Conservation (phyloP, 2,329 filamentous ascomycete genomes). For the Clonostachys chloroleuca region DNA sequence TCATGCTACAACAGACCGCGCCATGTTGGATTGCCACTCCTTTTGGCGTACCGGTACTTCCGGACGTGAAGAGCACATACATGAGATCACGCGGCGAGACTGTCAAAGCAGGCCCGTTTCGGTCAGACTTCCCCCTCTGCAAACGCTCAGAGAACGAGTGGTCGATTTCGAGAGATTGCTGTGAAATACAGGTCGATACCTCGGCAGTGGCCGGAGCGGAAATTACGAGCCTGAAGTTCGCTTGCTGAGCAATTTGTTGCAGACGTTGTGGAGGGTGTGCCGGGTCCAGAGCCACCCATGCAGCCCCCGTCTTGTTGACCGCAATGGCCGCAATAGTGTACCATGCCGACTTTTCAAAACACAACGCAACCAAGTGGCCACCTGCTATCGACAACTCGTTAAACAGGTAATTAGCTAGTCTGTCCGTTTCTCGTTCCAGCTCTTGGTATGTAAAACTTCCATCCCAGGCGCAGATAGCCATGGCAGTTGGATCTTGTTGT, state of each 20-base stretch:
- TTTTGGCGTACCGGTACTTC: conserved; percentile 54
- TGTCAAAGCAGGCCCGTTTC: background rate
- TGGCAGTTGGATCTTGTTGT: background rate
- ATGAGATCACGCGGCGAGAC: background rate
- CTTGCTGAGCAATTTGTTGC: background rate
- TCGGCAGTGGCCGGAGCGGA: background rate
- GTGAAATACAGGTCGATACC: background rate
- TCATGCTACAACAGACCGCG: background rate
- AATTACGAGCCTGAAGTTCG: background rate
- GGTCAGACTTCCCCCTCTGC: background rate
- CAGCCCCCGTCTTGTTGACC: conserved; percentile 17
- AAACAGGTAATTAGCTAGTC: conserved; percentile 8
- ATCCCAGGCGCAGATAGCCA: conserved; percentile 1
- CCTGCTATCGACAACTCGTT: conserved; percentile 1
- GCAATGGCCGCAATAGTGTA: conserved; percentile 14
- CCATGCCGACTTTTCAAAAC: conserved; percentile 17
- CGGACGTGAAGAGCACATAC: conserved; percentile 41
- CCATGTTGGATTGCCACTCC: conserved; percentile 33
- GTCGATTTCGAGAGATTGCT: background rate
- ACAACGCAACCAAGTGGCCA: conserved; percentile 11
- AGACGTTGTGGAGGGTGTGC: conserved; percentile 6
- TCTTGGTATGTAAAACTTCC: conserved; percentile 11
- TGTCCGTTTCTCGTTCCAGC: conserved; percentile 9
- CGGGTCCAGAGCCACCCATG: conserved; percentile 16
- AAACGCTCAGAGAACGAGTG: background rate